Base-by-base conservation (phyloP, 2,329 filamentous ascomycete species). In the Falciphora oryzae region DNA sequence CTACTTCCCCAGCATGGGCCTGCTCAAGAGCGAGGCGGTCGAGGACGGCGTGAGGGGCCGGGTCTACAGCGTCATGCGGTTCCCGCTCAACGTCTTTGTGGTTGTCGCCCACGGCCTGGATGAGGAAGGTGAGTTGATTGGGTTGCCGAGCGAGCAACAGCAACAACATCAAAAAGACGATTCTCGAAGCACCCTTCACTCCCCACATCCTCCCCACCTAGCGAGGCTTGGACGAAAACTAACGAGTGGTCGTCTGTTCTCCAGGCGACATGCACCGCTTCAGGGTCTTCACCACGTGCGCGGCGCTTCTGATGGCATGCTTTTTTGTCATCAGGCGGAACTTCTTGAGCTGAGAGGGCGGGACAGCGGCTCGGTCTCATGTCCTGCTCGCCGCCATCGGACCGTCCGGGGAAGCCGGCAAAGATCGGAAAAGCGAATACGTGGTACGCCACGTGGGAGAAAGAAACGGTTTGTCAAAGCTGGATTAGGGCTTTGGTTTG, bases 1-100 rank as follows among this genome's bases (percentile, higher is more conserved):
- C 50, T 88, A 87, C 69, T 86, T 79, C 69, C 85, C 85, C 0
- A 80, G 78, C 65, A 83, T 86, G 71, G 81, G 79, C 1, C 81
- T 80, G 61, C 70, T 86, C 64, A 87, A 86, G 72, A 81, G 81
- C 44, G 75, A 79, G 57, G 70, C 82, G 3, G 76, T 86, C n/a
- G 79, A 83, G 1, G 84, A 88, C 70, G 78, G 78, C 2, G 75
- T 79, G 29, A 76, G 85, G 58, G 83, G 80, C 3, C 80, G 79
- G 58, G 77, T 87, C 22, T 88, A 88, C 70, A 81, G 82, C 22
- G 74, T 85, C 63, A 74, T 88, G 70, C 78, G 85, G 35, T 75
- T 86, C 27, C 85, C 85, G 3, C 72, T 87, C 65, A 86, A 85
- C 69, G 66, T 80, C n/a, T 81, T 83, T 67, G 81, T 83, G 10